Conservation (phyloP, 306 rosid species). For the Rosa chinensis region DNA sequence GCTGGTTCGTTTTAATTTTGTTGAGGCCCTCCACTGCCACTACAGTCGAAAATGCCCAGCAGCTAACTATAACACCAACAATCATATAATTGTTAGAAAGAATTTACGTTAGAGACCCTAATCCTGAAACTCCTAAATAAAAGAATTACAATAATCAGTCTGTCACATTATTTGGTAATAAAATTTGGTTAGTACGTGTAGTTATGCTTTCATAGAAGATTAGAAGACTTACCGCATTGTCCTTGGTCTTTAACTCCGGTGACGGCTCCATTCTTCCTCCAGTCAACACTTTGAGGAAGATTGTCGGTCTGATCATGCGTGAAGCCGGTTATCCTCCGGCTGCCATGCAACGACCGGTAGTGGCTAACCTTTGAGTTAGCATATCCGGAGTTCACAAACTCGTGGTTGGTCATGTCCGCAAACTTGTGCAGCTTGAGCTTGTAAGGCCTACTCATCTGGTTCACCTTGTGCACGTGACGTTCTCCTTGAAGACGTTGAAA, state of each 20-base stretch:
- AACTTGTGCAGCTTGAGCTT: conserved; percentile 49
- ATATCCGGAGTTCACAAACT: conserved; percentile 31
- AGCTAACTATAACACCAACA: conserved; percentile 32
- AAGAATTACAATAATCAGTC: too few relatives aligned
- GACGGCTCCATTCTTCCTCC: conserved; percentile 54
- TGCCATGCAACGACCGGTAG: conserved; percentile 24
- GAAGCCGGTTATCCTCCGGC: conserved; percentile 20
- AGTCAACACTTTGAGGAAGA: conserved; percentile 39
- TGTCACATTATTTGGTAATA: too few relatives aligned
- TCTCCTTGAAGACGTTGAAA: conserved; percentile 51
- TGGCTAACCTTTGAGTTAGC: conserved; percentile 42
- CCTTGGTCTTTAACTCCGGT: conserved; percentile 50
- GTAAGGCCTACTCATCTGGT: conserved; percentile 51
- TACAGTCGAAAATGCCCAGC: conserved; percentile 56
- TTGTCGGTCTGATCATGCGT: conserved; percentile 19
- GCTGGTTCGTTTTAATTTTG: conserved; percentile 33
- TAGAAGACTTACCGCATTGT: conserved; percentile 27
- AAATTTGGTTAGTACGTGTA: not conserved
- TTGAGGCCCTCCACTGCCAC: conserved; percentile 51
- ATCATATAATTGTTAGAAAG: not conserved
- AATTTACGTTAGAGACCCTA: too few relatives aligned
- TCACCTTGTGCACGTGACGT: conserved; percentile 44
- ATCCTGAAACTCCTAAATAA: too few relatives aligned
- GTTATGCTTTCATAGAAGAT: not conserved
- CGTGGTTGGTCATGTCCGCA: conserved; percentile 47